Evolutionary conservation across 306 rosid genomes (phyloP), one percentile per base, ranked within the genome.

Genomic region (Vicia faba): DNA sequence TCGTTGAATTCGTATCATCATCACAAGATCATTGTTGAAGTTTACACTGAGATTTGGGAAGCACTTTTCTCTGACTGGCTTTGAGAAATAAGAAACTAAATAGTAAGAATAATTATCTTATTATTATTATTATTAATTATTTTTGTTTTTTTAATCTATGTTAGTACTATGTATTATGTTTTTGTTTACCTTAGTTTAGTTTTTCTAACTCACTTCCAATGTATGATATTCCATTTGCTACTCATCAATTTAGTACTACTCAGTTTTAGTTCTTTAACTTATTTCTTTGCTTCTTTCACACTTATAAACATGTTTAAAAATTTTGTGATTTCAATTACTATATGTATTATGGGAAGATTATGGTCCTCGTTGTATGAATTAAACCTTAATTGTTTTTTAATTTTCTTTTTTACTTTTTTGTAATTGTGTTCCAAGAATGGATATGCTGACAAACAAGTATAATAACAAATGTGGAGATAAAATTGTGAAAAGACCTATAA

Each of bases 41-140:
- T 90, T 8, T 93, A 86, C 79, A 82, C 84, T 0, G 99, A 90
- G 96, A 90, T 93, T 82, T 88, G 85, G 95, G 97, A 90, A 53
- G 90, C 97, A 68, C 44, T 93, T 64, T 93, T 90, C 70, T 80
- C 91, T 35, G 82, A 86, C 58, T 85, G 89, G 89, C 72, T 82
- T 62, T 83, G 69, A 61, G 74, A 11, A 12, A 11, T 48, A 5
- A n/a, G 5, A 31, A 28, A 40, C 13, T 72, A 57, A 43, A 77
- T 54, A 33, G 38, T 33, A 46, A 26, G 48, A 43, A 77, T 48
- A 51, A 26, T 72, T 56, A 35, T 56, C 68, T 61, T 55, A 38
- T 63, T 35, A n/a, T n/a, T n/a, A n/a, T n/a, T n/a, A n/a, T n/a
- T n/a, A 64, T 20, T 62, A 33, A 33, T 33, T 7, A 33, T 12